A percentile compares a stretch with the other conserved stretches of the same genome.
phyloP scores from a whole-genome alignment of 2,329 filamentous ascomycete genomes.

The Trichoderma sp. region DNA sequence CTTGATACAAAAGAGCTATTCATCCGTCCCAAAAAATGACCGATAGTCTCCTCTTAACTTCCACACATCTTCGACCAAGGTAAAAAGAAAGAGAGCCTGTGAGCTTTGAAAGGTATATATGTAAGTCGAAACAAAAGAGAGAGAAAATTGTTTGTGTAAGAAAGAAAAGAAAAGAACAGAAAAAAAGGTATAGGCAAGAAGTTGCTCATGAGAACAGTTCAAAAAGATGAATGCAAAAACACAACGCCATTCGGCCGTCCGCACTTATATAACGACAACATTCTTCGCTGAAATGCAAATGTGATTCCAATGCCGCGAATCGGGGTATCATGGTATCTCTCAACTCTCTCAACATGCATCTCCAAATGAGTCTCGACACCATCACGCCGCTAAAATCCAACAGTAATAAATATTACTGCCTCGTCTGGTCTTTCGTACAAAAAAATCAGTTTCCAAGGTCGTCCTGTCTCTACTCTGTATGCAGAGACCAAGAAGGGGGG shows the following conservation, averaged over 20 bases:
- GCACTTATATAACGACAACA: conserved; percentile 25
- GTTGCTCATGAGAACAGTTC: conserved; percentile 11
- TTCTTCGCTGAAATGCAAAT: conserved; percentile 30
- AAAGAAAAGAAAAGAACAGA: background rate
- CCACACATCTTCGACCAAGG: background rate
- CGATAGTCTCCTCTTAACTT: background rate
- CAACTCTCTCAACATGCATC: conserved; percentile 29
- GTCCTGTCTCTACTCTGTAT: background rate
- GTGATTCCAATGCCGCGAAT: conserved; percentile 32
- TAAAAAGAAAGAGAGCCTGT: background rate
- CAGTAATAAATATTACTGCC: background rate
- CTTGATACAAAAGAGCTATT: conserved; percentile 24
- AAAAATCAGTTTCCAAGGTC: background rate
- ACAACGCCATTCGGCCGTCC: conserved; percentile 27
- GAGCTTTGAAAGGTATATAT: conserved; percentile 14
- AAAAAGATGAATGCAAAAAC: conserved; percentile 22
- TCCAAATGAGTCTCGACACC: conserved; percentile 26
- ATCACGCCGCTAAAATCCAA: conserved; percentile 26
- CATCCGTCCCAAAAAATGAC: conserved; percentile 18
- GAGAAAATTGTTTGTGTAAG: background rate
- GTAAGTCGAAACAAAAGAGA: conserved; percentile 16
- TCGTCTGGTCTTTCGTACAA: conserved; percentile 9
- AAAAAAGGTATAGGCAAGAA: conserved; percentile 18
- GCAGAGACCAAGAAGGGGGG: conserved; percentile 2
- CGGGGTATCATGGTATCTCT: conserved; percentile 34